phyloP scores from a whole-genome alignment of 2,329 filamentous ascomycete species.

The Claviceps paspali region DNA sequence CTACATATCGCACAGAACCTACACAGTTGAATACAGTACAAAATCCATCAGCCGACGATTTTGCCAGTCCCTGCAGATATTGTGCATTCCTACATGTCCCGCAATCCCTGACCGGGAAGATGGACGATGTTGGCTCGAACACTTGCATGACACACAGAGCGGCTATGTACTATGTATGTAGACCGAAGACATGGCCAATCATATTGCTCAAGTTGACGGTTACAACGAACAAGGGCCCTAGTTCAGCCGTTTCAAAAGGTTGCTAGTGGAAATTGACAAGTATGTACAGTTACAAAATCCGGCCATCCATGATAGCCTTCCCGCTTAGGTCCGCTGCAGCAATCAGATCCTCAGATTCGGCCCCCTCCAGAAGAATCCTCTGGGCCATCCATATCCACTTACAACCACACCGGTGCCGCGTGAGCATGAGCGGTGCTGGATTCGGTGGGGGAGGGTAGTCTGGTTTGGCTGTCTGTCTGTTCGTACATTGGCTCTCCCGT shows the following conservation, averaged over 20 bases:
- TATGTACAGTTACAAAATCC: slow-evolving; percentile 4
- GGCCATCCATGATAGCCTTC: slow-evolving; percentile 1
- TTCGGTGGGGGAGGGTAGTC: slow-evolving; percentile 10
- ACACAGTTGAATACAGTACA: no score
- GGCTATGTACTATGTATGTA: no score
- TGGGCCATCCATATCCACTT: slow-evolving; percentile 3
- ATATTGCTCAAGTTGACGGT: slow-evolving; percentile 5
- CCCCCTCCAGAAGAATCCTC: neutral
- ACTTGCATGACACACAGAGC: slow-evolving; percentile 27
- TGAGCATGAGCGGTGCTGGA: slow-evolving; percentile 12
- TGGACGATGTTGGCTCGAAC: slow-evolving; percentile 15
- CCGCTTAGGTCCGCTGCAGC: slow-evolving; percentile 2
- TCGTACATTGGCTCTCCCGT: no score
- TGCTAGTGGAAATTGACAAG: slow-evolving; percentile 3
- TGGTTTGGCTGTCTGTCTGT: slow-evolving; percentile 12
- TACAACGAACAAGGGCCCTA: slow-evolving; percentile 10
- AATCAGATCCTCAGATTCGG: slow-evolving; percentile 4
- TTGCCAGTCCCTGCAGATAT: slow-evolving; percentile 15
- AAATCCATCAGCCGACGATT: neutral
- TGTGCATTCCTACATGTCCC: neutral
- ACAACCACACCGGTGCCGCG: slow-evolving; percentile 1
- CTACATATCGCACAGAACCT: no score
- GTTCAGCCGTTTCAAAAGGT: slow-evolving; percentile 16
- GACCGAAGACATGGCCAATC: slow-evolving; percentile 21
- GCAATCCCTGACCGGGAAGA: slow-evolving; percentile 6